phyloP scores from a whole-genome alignment of 192 early-diverging fungal genomes.

The Fimicolochytrium jonesii region DNA sequence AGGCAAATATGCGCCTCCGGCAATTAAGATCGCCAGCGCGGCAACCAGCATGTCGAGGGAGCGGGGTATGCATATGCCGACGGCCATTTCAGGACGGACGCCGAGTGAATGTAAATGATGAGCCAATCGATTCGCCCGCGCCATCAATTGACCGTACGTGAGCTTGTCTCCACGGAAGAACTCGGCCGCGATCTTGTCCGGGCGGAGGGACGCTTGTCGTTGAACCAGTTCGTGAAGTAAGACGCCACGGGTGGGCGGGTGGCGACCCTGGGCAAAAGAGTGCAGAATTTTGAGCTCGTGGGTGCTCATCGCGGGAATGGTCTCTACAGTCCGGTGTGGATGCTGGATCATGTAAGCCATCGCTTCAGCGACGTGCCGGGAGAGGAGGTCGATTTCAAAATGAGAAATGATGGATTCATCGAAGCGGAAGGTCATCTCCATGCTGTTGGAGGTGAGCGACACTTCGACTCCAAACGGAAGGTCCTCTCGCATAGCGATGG shows the following conservation, averaged over 20 bases:
- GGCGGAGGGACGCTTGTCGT: background rate
- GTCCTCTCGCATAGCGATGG: background rate
- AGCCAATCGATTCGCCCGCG: constrained; percentile 13
- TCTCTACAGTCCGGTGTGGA: background rate
- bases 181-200: background rate
- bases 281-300: no score
- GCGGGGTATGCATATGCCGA: background rate
- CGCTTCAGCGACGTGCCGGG: background rate
- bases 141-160: background rate
- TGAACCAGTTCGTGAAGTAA: background rate
- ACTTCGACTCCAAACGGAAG: background rate
- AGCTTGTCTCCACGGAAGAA: background rate
- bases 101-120: background rate
- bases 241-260: no score
- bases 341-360: background rate
- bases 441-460: background rate
- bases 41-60: constrained; percentile 7
- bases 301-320: no score
- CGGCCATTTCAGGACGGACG: background rate
- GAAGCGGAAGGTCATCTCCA: background rate
- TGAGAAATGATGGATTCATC: background rate
- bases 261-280: no score
- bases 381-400: background rate
- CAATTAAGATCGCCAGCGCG: constrained; percentile 31
- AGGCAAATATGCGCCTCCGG: constrained; percentile 36